phyloP scores from a whole-genome alignment of 768 basidiomycete species.

The Suillus occidentalis region DNA sequence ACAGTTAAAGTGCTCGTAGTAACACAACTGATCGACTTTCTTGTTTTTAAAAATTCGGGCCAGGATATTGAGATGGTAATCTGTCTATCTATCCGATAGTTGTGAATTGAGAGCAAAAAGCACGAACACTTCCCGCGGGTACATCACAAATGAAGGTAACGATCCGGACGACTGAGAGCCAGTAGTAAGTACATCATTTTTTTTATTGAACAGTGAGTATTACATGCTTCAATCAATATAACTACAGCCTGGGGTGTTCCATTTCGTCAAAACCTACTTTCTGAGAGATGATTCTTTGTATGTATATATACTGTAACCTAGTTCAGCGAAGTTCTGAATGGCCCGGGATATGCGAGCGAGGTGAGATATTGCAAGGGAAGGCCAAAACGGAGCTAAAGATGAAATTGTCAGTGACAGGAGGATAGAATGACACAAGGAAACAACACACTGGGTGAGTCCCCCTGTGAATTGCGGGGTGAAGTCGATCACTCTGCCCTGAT shows the following conservation, averaged over 20 bases:
- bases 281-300: background rate
- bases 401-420: background rate
- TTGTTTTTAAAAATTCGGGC: too few species aligned
- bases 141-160: too few species aligned
- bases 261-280: background rate
- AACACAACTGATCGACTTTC: too few species aligned
- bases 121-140: too few species aligned
- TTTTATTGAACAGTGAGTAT: too few species aligned
- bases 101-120: too few species aligned
- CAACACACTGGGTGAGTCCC: background rate
- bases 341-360: background rate
- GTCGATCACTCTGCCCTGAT: conserved; percentile 6
- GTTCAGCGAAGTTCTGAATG: background rate
- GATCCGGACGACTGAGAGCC: too few species aligned
- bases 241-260: background rate
- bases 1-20: too few species aligned
- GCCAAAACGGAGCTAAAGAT: background rate
- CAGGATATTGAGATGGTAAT: too few species aligned
- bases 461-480: conserved; percentile 2
- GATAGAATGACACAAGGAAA: background rate
- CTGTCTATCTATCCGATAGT: too few species aligned
- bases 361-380: conserved; percentile 3
- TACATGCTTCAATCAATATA: background rate
- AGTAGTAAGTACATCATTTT: too few species aligned
- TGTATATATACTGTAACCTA: background rate